Evolutionary conservation across 2,329 filamentous ascomycete species (phyloP), one percentile per base, ranked within the genome.

Genomic region (Colletotrichum tropicicola): DNA sequence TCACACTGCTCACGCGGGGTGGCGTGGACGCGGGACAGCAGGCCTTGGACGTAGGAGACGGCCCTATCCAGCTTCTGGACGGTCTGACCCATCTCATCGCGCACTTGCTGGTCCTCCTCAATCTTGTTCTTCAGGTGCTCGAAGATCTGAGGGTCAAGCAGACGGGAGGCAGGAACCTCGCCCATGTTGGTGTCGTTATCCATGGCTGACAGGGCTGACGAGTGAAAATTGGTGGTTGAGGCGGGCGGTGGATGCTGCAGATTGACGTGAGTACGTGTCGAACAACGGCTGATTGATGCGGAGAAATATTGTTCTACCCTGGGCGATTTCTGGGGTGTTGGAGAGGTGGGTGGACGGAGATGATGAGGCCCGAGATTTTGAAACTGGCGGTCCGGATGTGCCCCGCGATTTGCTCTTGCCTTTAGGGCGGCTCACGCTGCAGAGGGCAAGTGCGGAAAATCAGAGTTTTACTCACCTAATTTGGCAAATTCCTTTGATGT

Each of bases 21-120:
- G 2, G 94, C 96, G 79, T 99, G 96, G 52, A 96, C 93, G 74
- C 93, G 87, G 37, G 95, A 96, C 53, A 98, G 87, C 57, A 94
- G 87, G 45, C 94, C 93, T 73, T 95, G 92, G 21, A 91, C 91
- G 67, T 89, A 89, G 71, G 92, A 89, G 68, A 92, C 92, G 87
- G 93, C 90, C 74, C 94, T 91, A 73, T 97, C 93, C 37, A 98
- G 87, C 43, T 85, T 87, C 75, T 96, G 91, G 45, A 96, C 86
- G 71, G 97, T 92, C 61, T 93, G 89, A 69, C 90, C 88, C 61
- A 99, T 87, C 73, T 92, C 89, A 82, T 98, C 95, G 73, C 92
- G 89, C 58, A 97, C 89, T 58, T 87, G 84, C 8, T 88, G 86
- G 76, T 98, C 96, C 77, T 97, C 91, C 71, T 98, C 96, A 72